Conservation (phyloP, 768 basidiomycete species). For the Leccinellum albellum region DNA sequence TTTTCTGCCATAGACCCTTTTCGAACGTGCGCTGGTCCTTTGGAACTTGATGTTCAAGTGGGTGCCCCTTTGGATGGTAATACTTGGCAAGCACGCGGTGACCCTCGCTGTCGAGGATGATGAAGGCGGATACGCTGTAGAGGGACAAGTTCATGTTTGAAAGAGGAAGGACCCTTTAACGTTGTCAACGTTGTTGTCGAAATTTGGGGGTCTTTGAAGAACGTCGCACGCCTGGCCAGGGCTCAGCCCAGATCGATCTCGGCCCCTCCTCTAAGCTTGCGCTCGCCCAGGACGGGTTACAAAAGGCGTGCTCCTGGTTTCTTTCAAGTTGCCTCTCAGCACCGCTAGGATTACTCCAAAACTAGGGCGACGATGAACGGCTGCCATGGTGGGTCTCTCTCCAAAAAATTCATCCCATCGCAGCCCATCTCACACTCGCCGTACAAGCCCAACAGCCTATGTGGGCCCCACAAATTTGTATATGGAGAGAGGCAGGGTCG, state of each 20-base stretch:
- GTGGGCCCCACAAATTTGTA: conserved; percentile 38
- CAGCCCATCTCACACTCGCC: conserved; percentile 13
- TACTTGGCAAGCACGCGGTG: conserved; percentile 95
- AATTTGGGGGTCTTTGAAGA: background rate
- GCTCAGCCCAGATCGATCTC: conserved; percentile 14
- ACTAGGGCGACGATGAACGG: too few species aligned
- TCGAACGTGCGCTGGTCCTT: conserved; percentile 97
- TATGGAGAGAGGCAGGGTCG: conserved; percentile 55
- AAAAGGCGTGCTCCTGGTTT: conserved; percentile 30
- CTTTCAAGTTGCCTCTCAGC: background rate
- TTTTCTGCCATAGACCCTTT: conserved; percentile 93
- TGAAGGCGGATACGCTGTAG: conserved; percentile 81
- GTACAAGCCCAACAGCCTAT: conserved; percentile 33
- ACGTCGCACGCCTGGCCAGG: background rate
- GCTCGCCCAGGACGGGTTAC: conserved; percentile 8
- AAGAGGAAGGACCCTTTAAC: background rate
- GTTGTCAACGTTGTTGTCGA: background rate
- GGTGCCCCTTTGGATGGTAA: conserved; percentile 66
- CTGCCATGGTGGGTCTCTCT: conserved; percentile 37
- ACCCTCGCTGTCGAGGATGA: conserved; percentile 94
- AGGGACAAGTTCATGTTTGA: conserved; percentile 72
- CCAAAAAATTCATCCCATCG: too few species aligned
- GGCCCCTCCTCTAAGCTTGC: background rate
- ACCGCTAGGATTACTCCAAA: too few species aligned
- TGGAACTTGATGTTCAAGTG: conserved; percentile 39